Conservation (phyloP, 345 rosid genomes). For the Bruguiera parviflora region DNA sequence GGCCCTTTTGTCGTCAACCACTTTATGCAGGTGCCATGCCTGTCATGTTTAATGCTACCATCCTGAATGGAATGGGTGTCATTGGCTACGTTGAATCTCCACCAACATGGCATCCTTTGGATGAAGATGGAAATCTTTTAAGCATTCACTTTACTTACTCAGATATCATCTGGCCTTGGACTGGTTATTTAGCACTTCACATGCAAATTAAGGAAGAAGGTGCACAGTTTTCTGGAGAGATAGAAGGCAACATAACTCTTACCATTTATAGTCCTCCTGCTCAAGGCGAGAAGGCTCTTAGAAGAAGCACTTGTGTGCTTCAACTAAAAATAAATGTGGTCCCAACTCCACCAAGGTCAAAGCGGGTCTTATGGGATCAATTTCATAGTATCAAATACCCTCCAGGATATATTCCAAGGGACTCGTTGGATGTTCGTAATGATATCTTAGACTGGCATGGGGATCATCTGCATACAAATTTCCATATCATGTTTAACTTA, state of each 20-base stretch:
- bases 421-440: conserved; percentile 95
- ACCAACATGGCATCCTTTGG: conserved; percentile 88
- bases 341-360: conserved; percentile 86
- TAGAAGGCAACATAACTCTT: conserved; percentile 79
- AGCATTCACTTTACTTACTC: conserved; percentile 80
- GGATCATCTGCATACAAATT: conserved; percentile 97
- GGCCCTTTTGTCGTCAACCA: conserved; percentile 98
- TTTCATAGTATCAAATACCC: conserved; percentile 96
- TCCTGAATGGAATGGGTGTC: conserved; percentile 96
- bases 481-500: conserved; percentile 91
- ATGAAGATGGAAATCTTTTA: conserved; percentile 84
- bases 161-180: conserved; percentile 97
- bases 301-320: conserved; percentile 70
- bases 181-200: conserved; percentile 92
- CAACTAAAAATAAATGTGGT: conserved; percentile 76
- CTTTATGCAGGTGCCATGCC: conserved; percentile 98
- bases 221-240: conserved; percentile 70
- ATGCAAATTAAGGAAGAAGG: conserved; percentile 99
- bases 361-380: conserved; percentile 94
- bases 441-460: conserved; percentile 99
- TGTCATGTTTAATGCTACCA: conserved; percentile 79
- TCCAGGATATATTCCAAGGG: conserved; percentile 98
- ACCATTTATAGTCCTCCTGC: conserved; percentile 71
- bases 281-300: conserved; percentile 56
- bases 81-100: conserved; percentile 75